A percentile compares a stretch with the other conserved stretches of the same genome.
phyloP scores from a whole-genome alignment of 139 green algal species.

The Spirogloea muscicola region DNA sequence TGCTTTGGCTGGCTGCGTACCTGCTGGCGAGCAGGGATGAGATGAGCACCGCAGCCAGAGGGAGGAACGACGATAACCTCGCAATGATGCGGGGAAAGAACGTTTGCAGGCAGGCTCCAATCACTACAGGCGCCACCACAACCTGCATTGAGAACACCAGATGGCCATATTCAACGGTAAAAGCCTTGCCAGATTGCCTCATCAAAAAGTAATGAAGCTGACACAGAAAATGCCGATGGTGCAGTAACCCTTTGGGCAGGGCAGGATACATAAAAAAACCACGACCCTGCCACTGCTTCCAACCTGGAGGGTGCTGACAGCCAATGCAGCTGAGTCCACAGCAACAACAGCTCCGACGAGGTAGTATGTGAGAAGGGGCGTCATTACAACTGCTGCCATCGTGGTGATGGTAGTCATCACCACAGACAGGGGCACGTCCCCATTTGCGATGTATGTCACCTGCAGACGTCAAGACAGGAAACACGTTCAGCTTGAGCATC shows the following conservation, averaged over 20 bases:
- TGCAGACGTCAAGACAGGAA: neutral
- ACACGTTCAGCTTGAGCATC: neutral
- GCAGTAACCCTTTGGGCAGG: too few relatives aligned
- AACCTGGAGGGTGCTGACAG: conserved; percentile 26
- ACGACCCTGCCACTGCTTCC: too few relatives aligned
- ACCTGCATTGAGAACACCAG: conserved; percentile 24
- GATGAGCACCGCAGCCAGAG: conserved; percentile 9
- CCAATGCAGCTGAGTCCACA: conserved; percentile 57
- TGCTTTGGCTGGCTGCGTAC: too few relatives aligned
- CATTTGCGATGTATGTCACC: conserved; percentile 74
- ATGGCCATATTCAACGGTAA: too few relatives aligned
- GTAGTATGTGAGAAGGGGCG: conserved; percentile 67
- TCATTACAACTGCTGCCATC: conserved; percentile 76
- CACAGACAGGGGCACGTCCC: conserved; percentile 79
- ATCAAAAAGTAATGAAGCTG: too few relatives aligned
- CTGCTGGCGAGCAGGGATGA: conserved; percentile 21
- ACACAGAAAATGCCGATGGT: too few relatives aligned
- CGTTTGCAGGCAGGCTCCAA: conserved; percentile 1
- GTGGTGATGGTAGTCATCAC: conserved; percentile 77
- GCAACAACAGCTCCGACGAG: conserved; percentile 69
- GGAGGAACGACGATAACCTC: neutral
- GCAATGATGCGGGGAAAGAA: neutral
- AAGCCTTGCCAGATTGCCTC: too few relatives aligned
- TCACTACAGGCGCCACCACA: conserved; percentile 8
- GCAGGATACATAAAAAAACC: too few relatives aligned